A percentile compares a stretch with the other conserved stretches of the same genome.
Conservation (phyloP, 805 yeast genomes). For the Starmerella kuoi region DNA sequence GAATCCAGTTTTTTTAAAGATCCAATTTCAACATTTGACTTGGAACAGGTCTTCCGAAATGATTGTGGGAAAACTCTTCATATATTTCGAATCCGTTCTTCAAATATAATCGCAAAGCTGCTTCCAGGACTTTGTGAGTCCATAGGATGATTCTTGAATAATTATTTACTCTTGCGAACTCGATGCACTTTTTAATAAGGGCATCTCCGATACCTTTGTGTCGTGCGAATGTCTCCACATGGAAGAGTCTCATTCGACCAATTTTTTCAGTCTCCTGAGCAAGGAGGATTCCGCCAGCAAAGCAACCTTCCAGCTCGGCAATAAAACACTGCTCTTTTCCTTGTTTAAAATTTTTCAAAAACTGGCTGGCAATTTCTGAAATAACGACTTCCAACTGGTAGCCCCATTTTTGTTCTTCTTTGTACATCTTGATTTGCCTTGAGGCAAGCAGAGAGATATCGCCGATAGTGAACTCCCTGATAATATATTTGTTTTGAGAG, state of each 20-base stretch:
- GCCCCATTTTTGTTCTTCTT: conserved; percentile 3
- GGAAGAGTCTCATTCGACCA: conserved; percentile 1
- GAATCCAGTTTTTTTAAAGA: too few species aligned
- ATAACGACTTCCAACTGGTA: background rate
- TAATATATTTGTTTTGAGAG: background rate
- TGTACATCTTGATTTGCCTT: conserved; percentile 5
- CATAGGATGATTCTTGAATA: conserved; percentile 1
- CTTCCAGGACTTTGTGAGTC: conserved; percentile 7
- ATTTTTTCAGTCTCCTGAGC: background rate
- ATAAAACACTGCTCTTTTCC: conserved; percentile 4
- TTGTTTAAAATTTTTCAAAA: background rate
- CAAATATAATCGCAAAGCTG: conserved; percentile 2
- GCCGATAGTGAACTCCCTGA: conserved; percentile 1
- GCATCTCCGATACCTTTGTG: conserved; percentile 4
- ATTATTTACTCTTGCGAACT: background rate
- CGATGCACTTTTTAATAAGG: conserved; percentile 1
- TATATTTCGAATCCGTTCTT: background rate
- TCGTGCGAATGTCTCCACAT: conserved; percentile 8
- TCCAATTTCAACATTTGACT: conserved; percentile 11
- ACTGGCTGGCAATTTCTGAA: background rate
- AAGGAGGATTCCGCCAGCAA: conserved; percentile 4
- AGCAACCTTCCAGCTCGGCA: conserved; percentile 4
- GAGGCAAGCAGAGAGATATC: conserved; percentile 1
- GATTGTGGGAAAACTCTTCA: background rate
- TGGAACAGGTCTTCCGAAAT: conserved; percentile 7